A percentile compares a stretch with the other conserved stretches of the same genome.
Evolutionary conservation across 176 grass and related monocot species (phyloP).

Genomic region (Oryza glumipatula): DNA sequence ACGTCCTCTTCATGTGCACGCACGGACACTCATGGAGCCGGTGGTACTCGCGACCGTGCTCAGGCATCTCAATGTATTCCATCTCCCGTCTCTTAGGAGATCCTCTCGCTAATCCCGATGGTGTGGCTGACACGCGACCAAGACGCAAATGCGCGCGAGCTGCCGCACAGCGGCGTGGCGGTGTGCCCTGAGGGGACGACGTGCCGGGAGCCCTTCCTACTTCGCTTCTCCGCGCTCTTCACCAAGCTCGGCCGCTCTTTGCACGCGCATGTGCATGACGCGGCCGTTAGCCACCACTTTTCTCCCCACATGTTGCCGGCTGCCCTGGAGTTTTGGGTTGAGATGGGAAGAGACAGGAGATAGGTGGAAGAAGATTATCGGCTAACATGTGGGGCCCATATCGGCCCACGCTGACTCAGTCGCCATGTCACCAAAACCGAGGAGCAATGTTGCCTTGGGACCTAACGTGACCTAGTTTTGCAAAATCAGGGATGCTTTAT

Average conservation of each 20-base stretch:
- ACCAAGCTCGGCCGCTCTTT: slow-evolving; percentile 61
- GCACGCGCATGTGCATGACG: too few relatives aligned
- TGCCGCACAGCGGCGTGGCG: slow-evolving; percentile 59
- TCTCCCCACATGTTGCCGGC: too few relatives aligned
- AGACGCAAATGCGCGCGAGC: slow-evolving; percentile 30
- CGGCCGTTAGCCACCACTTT: too few relatives aligned
- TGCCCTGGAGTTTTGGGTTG: too few relatives aligned
- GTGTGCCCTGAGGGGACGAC: slow-evolving; percentile 93
- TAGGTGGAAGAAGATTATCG: too few relatives aligned
- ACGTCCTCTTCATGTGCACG: slow-evolving; percentile 89
- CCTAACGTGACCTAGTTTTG: too few relatives aligned
- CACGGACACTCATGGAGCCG: slow-evolving; percentile 86
- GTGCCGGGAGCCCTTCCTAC: slow-evolving; percentile 88
- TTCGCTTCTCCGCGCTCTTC: slow-evolving; percentile 87
- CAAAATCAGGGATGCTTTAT: too few relatives aligned
- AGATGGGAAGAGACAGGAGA: too few relatives aligned
- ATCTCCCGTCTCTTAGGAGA: slow-evolving; percentile 66
- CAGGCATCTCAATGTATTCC: slow-evolving; percentile 64
- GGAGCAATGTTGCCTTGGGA: too few relatives aligned
- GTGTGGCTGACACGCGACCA: slow-evolving; percentile 66
- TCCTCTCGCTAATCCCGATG: slow-evolving; percentile 70
- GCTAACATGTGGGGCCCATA: too few relatives aligned
- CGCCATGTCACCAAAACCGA: too few relatives aligned
- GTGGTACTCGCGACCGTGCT: slow-evolving; percentile 64
- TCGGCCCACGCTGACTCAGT: too few relatives aligned